Base-by-base conservation (phyloP, 805 yeast genomes). In the Wickerhamomyces bisporus region DNA sequence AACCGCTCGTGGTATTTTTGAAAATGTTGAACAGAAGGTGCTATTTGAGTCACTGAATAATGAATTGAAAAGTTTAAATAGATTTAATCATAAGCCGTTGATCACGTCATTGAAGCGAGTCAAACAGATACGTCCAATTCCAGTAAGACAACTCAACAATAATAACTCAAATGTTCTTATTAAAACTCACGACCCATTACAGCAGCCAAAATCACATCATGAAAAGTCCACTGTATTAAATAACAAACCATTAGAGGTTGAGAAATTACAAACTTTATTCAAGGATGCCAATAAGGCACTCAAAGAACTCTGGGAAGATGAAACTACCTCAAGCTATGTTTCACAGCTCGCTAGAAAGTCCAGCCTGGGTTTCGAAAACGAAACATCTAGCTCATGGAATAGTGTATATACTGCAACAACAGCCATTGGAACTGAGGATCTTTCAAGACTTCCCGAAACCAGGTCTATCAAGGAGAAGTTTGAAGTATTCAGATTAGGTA, bases 21-120 rank as follows among this genome's bases (percentile, higher is more conserved):
- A 38, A 16, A 50, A 40, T 21, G 35, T 50, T 20, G 46, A 50
- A 16, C 53, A 50, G 33, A 52, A 51, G 35, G 39, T 48, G 1
- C 32, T 50, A n/a, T 32, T 49, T 19, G 55, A 51, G 30, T 46
- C 53, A 1, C 25, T 51, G 20, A 50, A 46, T 28, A 48, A 47
- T 25, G 55, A 52, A 6, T 34, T 52, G 3, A 41, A 40, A 14
- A 40, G 43, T 17, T 15, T 52, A 25, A 47, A 43, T 32, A 39
- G 55, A 24, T 46, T 32, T 27, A 47, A 47, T 26, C 42, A 48
- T 33, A 41, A 39, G 6, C 55, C 55, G 1, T 28, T 50, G 5
- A 4, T 46, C 4, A 25, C 32, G 0, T 38, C 50, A 6, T 21
- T 50, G 3, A 38, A 35, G 28, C 31, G 53, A 9, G 35, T 38